phyloP scores from a whole-genome alignment of 352 stramenopile genomes.

The Pythium rhizo-oryzae region DNA sequence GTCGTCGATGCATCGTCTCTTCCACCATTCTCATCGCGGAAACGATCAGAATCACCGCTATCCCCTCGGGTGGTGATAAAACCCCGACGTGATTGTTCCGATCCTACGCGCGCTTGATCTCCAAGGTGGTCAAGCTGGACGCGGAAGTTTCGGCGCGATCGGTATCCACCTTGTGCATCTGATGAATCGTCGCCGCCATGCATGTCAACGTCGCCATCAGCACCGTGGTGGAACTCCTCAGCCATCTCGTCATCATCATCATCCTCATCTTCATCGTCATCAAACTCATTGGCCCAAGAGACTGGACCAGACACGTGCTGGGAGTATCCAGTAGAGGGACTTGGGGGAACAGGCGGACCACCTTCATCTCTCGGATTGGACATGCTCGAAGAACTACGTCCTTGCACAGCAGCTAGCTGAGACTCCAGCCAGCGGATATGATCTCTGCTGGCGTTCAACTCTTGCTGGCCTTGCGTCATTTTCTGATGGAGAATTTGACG shows the following conservation, averaged over 20 bases:
- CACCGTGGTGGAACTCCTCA: constrained; percentile 38
- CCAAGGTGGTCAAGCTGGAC: constrained; percentile 58
- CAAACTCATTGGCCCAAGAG: constrained; percentile 76
- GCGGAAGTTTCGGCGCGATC: constrained; percentile 48
- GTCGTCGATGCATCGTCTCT: constrained; percentile 54
- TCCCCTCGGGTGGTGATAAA: constrained; percentile 41
- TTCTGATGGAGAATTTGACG: constrained; percentile 51
- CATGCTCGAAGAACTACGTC: constrained; percentile 21
- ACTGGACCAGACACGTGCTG: constrained; percentile 25
- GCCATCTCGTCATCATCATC: constrained; percentile 42
- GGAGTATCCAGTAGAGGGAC: constrained; percentile 9
- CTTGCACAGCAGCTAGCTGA: constrained; percentile 39
- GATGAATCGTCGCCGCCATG: constrained; percentile 28
- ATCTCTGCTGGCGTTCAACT: constrained; percentile 56
- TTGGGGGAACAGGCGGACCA: constrained; percentile 2
- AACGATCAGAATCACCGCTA: constrained; percentile 36
- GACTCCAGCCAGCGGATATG: constrained; percentile 67
- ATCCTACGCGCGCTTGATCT: constrained; percentile 33
- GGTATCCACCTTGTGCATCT: constrained; percentile 5
- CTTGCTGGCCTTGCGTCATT: constrained; percentile 48
- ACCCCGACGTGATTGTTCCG: constrained; percentile 39
- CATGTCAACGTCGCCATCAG: constrained; percentile 56
- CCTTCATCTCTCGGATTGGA: constrained; percentile 23
- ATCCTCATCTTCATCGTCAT: constrained; percentile 68
- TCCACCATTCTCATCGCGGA: constrained; percentile 18